Base-by-base conservation (phyloP, 345 rosid genomes). In the Noccaea caerulescens region DNA sequence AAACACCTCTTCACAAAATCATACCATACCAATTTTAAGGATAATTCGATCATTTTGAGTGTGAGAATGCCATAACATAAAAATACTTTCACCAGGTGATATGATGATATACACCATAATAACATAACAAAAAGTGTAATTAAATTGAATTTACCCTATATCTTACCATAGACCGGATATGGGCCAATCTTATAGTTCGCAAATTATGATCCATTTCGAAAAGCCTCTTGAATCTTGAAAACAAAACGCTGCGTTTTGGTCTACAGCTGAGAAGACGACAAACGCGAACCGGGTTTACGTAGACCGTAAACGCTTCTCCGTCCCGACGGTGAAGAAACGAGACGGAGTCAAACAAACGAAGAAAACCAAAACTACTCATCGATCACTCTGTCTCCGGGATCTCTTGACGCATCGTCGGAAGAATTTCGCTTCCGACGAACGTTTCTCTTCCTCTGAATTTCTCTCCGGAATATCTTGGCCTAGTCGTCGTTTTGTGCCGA, bases 371-470 rank as follows among this genome's bases (percentile, higher is more conserved):
- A 30, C 37, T 10, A 12, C 45, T 18, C 10, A 16, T 32, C 71
- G 12, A 67, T 41, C 53, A n/a, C 42, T 67, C 42, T 27, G 30
- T 27, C 71, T 52, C 16, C 44, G 23, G 34, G 55, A 18, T 33
- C 33, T 68, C 20, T 7, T 12, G 7, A 37, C 58, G 8, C 54
- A 44, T 68, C 64, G 46, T 45, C 72, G 63, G 63, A 56, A 16
- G 10, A 57, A 4, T 68, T 12, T 20, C 11, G 20, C 64, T 56
- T 68, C 64, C 72, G 64, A 44, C 20, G 43, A 68, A 68, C 13
- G 39, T 16, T 27, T 20, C n/a, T 43, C 43, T 39, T 39, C 43
- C 12, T 41, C 36, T 23, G 60, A 12, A 7, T 18, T 45, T 61
- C 11, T 11, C 10, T 5, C 53, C 45, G 8, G 27, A 47, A 47